Base-by-base conservation (phyloP, 805 yeast genomes). In the Teunomyces kruisii region DNA sequence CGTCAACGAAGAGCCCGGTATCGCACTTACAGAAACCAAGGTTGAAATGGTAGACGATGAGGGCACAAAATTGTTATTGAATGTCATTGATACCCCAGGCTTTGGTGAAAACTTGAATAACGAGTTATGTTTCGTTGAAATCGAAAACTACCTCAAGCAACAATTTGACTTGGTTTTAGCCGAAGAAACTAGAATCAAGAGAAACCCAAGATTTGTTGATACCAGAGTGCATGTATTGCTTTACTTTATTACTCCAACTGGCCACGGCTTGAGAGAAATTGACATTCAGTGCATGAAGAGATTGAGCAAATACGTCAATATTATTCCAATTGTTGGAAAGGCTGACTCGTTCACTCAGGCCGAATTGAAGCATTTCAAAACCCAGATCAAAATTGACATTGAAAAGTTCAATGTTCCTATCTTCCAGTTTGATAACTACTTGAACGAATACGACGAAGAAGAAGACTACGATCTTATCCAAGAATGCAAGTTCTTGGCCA, bases 201-300 rank as follows among this genome's bases (percentile, higher is more conserved):
- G 97, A 75, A 88, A 88, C 61, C 96, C 96, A 19, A 74, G 88
- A 51, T 83, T 85, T 58, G 83, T 78, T 54, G 92, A 87, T 67
- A 76, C 90, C 13, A 74, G 94, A 55, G 88, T 86, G 33, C 94
- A 86, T 59, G 82, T 81, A 24, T 80, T 91, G 53, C 65, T 90
- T 41, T 90, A 88, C 68, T 84, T 90, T 57, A 79, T 90, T 44
- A 81, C 83, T 45, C 85, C 92, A 29, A 79, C 83, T 3, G 95
- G 95, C 13, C 94, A 86, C 61, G 91, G 92, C 1, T 71, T 86
- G 50, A 72, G 86, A 48, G 92, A 86, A 60, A 59, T 86, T 46
- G 98, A 92, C 61, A 73, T 86, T 30, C 78, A 76, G 51, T 74
- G 87, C 43, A 86, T 91, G 84, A 79, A 74, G 53, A 72, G 76